Percentiles rank a stretch among this genome's conserved stretches.
Evolutionary conservation across 2,329 filamentous ascomycete species (phyloP).

Genomic region (Ramularia collo-cygni): DNA sequence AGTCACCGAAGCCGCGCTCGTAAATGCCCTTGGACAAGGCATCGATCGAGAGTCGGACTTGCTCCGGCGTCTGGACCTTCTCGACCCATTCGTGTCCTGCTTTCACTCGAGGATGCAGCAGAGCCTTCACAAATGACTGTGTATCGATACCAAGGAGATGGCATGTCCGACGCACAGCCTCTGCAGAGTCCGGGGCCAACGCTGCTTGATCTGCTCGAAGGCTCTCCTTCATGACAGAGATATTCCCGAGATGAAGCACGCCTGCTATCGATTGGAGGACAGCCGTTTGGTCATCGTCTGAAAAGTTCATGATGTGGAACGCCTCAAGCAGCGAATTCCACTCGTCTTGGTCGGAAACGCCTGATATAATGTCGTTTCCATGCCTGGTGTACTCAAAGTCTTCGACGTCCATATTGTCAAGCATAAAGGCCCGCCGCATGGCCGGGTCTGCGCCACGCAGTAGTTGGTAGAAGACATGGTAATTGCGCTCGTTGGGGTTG

Average conservation of each 20-base stretch:
- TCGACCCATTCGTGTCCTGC: conserved; percentile 97
- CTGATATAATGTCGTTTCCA: conserved; percentile 84
- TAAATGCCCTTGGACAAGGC: conserved; percentile 96
- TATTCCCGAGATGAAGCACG: conserved; percentile 88
- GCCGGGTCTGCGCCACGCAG: conserved; percentile 70
- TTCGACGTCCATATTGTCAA: conserved; percentile 68
- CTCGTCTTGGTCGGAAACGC: conserved; percentile 83
- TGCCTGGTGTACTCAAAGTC: conserved; percentile 89
- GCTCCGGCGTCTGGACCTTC: conserved; percentile 94
- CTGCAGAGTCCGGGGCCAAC: conserved; percentile 65
- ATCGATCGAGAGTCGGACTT: conserved; percentile 83
- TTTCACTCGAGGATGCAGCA: conserved; percentile 89
- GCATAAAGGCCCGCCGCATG: conserved; percentile 68
- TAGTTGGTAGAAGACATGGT: conserved; percentile 96
- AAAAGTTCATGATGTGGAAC: conserved; percentile 90
- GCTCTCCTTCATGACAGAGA: conserved; percentile 84
- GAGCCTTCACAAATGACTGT: conserved; percentile 78
- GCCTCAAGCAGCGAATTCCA: conserved; percentile 88
- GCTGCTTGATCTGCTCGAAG: conserved; percentile 85
- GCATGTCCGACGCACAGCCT: conserved; percentile 72
- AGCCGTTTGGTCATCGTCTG: conserved; percentile 70
- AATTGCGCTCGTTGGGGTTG: conserved; percentile 84
- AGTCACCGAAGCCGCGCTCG: conserved; percentile 87
- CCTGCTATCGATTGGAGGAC: conserved; percentile 85
- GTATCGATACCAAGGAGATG: conserved; percentile 74